Percentiles rank a stretch among this genome's conserved stretches.
These are phyloP conservation scores for Metarhizium album DNA, from an alignment of 2,329 filamentous ascomycete species.

Conservation along the genomic window DNA sequence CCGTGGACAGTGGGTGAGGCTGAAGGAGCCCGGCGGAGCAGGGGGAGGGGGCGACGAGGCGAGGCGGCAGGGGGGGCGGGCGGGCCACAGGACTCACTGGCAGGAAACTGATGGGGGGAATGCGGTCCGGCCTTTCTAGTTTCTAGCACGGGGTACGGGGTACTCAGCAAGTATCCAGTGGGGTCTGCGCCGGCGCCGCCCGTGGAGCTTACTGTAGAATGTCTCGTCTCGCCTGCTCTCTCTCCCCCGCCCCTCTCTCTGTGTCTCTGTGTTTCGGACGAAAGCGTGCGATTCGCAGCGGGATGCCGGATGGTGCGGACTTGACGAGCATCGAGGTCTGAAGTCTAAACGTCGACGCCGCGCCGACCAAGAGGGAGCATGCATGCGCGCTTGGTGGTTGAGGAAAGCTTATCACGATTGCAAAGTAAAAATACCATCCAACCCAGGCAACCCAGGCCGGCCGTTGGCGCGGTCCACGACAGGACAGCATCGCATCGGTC, in stretches of 20 bases:
- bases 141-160: too few species aligned
- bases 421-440: not conserved
- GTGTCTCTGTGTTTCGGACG: conserved; percentile 4
- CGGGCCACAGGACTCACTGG: too few species aligned
- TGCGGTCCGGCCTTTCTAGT: not conserved
- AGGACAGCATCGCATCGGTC: not conserved
- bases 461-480: not conserved
- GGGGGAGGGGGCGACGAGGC: conserved; percentile 8
- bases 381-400: not conserved
- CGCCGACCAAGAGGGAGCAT: not conserved
- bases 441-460: not conserved
- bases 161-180: not conserved
- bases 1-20: conserved; percentile 9
- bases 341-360: not conserved
- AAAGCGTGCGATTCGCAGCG: not conserved
- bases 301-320: not conserved
- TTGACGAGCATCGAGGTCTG: not conserved
- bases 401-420: not conserved
- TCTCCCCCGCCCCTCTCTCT: too few species aligned
- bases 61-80: conserved; percentile 8
- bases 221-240: conserved; percentile 5
- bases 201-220: not conserved
- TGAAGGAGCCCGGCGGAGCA: conserved; percentile 7
- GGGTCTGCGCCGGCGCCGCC: not conserved
- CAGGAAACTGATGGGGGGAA: not conserved